These are phyloP conservation scores for Sophora flavescens DNA, from an alignment of 306 rosid species.

Conservation along the genomic window DNA sequence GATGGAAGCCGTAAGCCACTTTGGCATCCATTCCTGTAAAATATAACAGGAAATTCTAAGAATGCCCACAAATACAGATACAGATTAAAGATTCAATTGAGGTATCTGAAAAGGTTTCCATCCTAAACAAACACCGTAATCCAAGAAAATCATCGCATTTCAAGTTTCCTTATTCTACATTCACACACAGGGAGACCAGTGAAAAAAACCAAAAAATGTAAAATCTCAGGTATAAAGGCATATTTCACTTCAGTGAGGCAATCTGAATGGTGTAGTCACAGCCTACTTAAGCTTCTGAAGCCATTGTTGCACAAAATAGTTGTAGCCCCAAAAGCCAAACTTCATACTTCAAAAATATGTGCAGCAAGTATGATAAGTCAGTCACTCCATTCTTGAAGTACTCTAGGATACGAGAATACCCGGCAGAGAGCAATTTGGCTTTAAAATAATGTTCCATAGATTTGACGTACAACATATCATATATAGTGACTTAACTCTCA, in stretches of 20 bases:
- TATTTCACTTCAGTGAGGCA: constrained; percentile 37
- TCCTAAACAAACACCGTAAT: constrained; percentile 20
- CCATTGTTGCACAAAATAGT: constrained; percentile 30
- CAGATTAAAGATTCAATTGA: constrained; percentile 33
- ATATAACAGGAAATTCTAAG: constrained; percentile 38
- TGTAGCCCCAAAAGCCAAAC: constrained; percentile 31
- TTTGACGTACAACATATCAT: constrained; percentile 34
- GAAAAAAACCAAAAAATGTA: constrained; percentile 13
- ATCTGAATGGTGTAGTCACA: constrained; percentile 21
- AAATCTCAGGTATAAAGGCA: constrained; percentile 15
- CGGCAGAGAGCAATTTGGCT: constrained; percentile 30
- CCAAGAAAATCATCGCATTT: constrained; percentile 20
- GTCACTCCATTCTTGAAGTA: constrained; percentile 37
- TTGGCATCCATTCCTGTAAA: constrained; percentile 97
- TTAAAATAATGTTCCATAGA: constrained; percentile 18
- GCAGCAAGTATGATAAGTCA: constrained; percentile 29
- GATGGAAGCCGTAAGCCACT: constrained; percentile 97
- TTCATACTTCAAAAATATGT: constrained; percentile 1
- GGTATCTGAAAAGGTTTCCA: constrained; percentile 12
- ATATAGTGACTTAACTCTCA: constrained; percentile 25
- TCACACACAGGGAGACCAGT: not conserved
- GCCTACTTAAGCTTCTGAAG: constrained; percentile 35
- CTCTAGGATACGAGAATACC: constrained; percentile 23
- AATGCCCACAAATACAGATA: no score
- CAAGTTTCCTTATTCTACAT: constrained; percentile 7